Evolutionary conservation across 2,329 filamentous ascomycete genomes (phyloP), one percentile per base, ranked within the genome.

Genomic region (Coleophoma eucalyptorum): DNA sequence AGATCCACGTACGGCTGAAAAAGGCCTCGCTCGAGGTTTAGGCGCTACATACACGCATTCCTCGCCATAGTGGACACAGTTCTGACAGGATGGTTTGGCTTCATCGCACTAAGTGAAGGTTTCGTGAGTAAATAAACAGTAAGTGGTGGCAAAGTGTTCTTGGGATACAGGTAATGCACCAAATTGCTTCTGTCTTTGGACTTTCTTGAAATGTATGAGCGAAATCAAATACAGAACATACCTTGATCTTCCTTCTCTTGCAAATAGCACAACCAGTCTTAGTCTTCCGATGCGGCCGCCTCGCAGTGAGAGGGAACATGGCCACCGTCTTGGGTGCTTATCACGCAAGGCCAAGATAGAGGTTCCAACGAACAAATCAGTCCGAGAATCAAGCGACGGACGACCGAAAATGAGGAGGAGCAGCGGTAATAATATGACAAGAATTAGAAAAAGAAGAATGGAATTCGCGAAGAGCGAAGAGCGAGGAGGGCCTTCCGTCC

Each of bases 221-320:
- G 26, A 26, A 8, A 26, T 2, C 6, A 6, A 26, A 26, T 4
- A 4, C 4, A 26, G 5, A 26, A 6, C 26, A 26, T 26, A 26
- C 45, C 31, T 47, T 47, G 32, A 47, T 37, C 18, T 47, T 37
- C 20, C 45, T 19, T 21, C 35, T 38, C 20, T 47, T 47, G 34
- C 45, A 47, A n/a, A 38, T 19, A 12, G 34, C 45, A 40, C 45
- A 47, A 10, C 45, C 45, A 4, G 45, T 47, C 34, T 38, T 47
- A 16, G 35, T 38, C 26, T 47, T 47, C 35, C 45, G 26, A 16
- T 47, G 45, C 16, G 45, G 42, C 15, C 42, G 42, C 13, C 42
- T 44, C 19, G 42, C 20, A n/a, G 42, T 44, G 5, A 15, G 10
- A 31, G 42, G 20, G 15, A 32, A 16, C 42, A 44, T 44, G 19